phyloP scores from a whole-genome alignment of 2,329 filamentous ascomycete species.

The Cephalotrichum gorgonifer region DNA sequence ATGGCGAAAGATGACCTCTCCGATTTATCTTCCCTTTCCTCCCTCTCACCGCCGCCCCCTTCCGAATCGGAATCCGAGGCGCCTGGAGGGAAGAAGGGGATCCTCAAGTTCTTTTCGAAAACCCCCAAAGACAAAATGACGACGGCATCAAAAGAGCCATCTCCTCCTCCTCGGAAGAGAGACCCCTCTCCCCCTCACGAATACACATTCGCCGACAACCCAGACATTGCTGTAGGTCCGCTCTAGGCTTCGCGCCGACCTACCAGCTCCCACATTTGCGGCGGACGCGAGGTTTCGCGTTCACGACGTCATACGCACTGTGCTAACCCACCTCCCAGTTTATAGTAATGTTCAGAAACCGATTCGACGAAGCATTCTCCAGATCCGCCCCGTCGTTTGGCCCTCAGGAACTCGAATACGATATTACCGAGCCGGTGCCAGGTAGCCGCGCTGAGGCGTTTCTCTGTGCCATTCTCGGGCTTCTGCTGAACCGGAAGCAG shows the following conservation, averaged over 20 bases:
- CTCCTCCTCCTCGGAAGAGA: conserved; percentile 64
- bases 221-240: conserved; percentile 73
- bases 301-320: conserved; percentile 15
- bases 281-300: conserved; percentile 44
- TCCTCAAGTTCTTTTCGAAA: conserved; percentile 52
- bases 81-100: conserved; percentile 43
- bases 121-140: conserved; percentile 19
- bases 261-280: conserved; percentile 13
- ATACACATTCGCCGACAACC: conserved; percentile 80
- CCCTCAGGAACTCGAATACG: conserved; percentile 87
- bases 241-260: background rate
- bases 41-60: conserved; percentile 28
- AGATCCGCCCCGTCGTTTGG: conserved; percentile 83
- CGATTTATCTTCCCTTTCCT: conserved; percentile 50
- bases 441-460: conserved; percentile 81
- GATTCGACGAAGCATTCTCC: conserved; percentile 83
- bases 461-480: conserved; percentile 75
- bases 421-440: conserved; percentile 66
- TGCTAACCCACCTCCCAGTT: conserved; percentile 51
- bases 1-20: conserved; percentile 54
- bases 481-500: conserved; percentile 94
- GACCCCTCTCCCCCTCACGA: conserved; percentile 84
- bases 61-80: conserved; percentile 41
- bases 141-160: conserved; percentile 42
- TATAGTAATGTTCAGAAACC: conserved; percentile 94